A percentile compares a stretch with the other conserved stretches of the same genome.
These are phyloP conservation scores for Saccharum officinarum DNA, from an alignment of 176 grass and related monocot genomes.

Conservation along the genomic window DNA sequence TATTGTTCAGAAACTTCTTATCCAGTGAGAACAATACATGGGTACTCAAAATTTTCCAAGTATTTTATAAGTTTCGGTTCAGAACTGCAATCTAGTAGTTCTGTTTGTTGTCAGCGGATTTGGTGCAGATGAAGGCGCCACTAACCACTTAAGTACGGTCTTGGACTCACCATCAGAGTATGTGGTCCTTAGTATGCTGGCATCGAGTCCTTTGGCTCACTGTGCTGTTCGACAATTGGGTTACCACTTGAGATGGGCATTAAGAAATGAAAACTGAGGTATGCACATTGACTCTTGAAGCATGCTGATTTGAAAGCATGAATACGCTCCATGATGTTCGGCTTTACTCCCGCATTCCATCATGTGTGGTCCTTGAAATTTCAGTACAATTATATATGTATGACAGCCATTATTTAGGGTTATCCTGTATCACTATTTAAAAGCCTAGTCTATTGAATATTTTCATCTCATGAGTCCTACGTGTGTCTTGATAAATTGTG, in stretches of 20 bases:
- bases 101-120: conserved; percentile 25
- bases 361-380: conserved; percentile 34
- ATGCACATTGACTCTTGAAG: conserved; percentile 35
- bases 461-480: not conserved
- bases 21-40: conserved; percentile 24
- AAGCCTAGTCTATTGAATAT: conserved; percentile 27
- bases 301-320: conserved; percentile 30
- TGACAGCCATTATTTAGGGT: conserved; percentile 13
- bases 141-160: conserved; percentile 23
- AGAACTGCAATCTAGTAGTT: conserved; percentile 29
- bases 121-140: conserved; percentile 26
- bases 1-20: conserved; percentile 27
- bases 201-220: conserved; percentile 12
- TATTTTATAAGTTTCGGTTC: not conserved
- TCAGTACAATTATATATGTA: conserved; percentile 38
- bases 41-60: not conserved
- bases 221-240: conserved; percentile 29
- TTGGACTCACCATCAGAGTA: conserved; percentile 42
- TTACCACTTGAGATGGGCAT: conserved; percentile 37
- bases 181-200: conserved; percentile 38
- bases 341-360: conserved; percentile 34
- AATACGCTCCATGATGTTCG: conserved; percentile 39
- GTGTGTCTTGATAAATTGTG: not conserved
- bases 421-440: conserved; percentile 20
- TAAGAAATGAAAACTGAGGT: conserved; percentile 40